These are phyloP conservation scores for Vitis vinifera DNA, from an alignment of 164 flowering plant genomes.

Conservation along the genomic window ASM3070453v1 NC_081814.1:10977501-10978000, in stretches of 20 bases:
- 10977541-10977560: no score
- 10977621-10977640: neutral
- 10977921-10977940: conserved; percentile 99
- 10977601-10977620: neutral
- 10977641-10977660: neutral
- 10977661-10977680: neutral
- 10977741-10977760: no score
- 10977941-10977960: conserved; percentile 97
- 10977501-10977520: no score
- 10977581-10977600: neutral
- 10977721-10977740: no score
- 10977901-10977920: conserved; percentile 99
- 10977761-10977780: no score
- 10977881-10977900: conserved; percentile 95
- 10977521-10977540: no score
- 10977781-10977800: no score
- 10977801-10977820: no score
- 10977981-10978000: conserved; percentile 99
- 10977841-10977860: conserved; percentile 25
- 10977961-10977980: conserved; percentile 97
- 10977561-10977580: neutral
- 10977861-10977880: conserved; percentile 98
- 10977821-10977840: conserved; percentile 2
- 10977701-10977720: no score
- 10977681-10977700: neutral